These are phyloP conservation scores for Silene vulgaris DNA, from an alignment of 179 eudicot genomes.

Conservation along the genomic window DNA sequence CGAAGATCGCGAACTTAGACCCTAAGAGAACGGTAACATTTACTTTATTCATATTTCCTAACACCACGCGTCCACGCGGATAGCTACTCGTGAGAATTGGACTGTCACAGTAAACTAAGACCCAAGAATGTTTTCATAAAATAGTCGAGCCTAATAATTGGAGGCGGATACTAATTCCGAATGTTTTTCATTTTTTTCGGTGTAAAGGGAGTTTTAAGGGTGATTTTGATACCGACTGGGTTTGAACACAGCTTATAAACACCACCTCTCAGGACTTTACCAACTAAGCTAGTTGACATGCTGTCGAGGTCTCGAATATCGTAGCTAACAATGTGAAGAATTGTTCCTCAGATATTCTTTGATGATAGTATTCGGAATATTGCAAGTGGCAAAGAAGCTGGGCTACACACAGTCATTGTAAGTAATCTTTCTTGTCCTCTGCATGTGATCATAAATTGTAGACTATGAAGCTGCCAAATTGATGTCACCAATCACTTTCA, in stretches of 20 bases:
- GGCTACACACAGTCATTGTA: conserved; percentile 84
- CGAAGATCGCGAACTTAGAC: conserved; percentile 59
- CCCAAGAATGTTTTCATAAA: not conserved
- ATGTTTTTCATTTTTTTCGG: too few relatives aligned
- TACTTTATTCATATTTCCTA: not conserved
- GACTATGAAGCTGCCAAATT: not conserved
- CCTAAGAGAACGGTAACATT: conserved; percentile 63
- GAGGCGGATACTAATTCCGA: too few relatives aligned
- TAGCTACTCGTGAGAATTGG: not conserved
- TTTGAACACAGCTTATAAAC: too few relatives aligned
- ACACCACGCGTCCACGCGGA: not conserved
- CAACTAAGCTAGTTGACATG: too few relatives aligned
- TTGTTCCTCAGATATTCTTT: conserved; percentile 58
- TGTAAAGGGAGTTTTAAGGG: too few relatives aligned
- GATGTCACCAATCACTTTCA: conserved; percentile 14
- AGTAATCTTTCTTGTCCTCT: conserved; percentile 22
- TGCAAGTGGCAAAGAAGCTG: conserved; percentile 75
- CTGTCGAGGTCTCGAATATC: too few relatives aligned
- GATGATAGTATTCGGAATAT: conserved; percentile 89
- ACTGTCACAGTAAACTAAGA: not conserved
- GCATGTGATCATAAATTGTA: not conserved
- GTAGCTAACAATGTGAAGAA: not conserved
- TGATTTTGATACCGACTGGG: too few relatives aligned
- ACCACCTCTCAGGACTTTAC: too few relatives aligned
- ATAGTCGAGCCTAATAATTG: too few relatives aligned